A percentile compares a stretch with the other conserved stretches of the same genome.
These are phyloP conservation scores for Takakia lepidozioides DNA, from an alignment of 225 moss, liverwort and hornwort species.

Conservation along the genomic window DNA sequence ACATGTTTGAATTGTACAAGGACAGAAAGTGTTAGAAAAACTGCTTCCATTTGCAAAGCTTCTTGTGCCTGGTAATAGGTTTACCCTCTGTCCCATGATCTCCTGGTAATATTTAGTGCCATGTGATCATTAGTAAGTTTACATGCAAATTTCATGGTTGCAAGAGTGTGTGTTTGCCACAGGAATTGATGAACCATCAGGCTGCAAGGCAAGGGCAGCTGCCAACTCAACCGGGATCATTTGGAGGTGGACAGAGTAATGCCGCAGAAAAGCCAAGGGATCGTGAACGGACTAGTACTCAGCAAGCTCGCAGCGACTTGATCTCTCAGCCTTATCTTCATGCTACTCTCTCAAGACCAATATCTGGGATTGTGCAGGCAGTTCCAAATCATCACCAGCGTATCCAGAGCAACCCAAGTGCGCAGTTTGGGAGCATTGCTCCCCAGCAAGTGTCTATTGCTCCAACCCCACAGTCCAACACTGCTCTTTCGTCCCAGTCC, in stretches of 20 bases:
- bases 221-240: constrained; percentile 30
- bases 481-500: constrained; percentile 24
- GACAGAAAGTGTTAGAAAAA: too few species aligned
- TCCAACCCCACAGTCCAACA: constrained; percentile 34
- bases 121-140: neutral
- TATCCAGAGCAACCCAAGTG: constrained; percentile 37
- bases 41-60: neutral
- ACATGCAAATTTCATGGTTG: neutral
- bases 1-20: too few species aligned
- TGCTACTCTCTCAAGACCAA: constrained; percentile 40
- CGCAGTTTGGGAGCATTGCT: constrained; percentile 53
- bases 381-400: constrained; percentile 51
- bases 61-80: neutral
- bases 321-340: constrained; percentile 30
- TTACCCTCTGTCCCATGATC: neutral
- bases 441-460: constrained; percentile 44
- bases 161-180: constrained; percentile 4
- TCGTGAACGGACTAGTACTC: constrained; percentile 44
- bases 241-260: constrained; percentile 38
- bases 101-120: too few species aligned
- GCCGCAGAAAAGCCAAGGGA: constrained; percentile 49
- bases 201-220: constrained; percentile 60
- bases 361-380: constrained; percentile 34
- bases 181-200: constrained; percentile 57
- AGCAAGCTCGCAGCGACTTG: constrained; percentile 38